A percentile compares a stretch with the other conserved stretches of the same genome.
These are phyloP conservation scores for Lizanozyma gosingica DNA, from an alignment of 1,139 yeast genomes.

Conservation along the genomic window DNA sequence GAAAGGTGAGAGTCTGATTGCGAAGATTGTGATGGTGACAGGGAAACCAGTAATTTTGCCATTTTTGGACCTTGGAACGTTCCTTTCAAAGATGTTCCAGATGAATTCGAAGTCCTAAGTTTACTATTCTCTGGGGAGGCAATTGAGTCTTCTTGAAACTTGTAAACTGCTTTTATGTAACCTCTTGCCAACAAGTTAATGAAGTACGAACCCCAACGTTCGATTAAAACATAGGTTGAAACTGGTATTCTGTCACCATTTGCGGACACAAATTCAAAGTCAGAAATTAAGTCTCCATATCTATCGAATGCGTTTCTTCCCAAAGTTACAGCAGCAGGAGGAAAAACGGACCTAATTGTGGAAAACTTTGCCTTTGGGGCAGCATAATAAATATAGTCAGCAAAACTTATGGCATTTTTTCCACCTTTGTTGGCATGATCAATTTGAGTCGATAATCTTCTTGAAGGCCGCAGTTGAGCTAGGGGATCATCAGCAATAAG, in stretches of 20 bases:
- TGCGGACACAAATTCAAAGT: constrained; percentile 59
- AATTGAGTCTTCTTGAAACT: constrained; percentile 29
- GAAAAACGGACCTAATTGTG: constrained; percentile 59
- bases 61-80: not conserved
- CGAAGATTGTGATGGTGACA: not conserved
- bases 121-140: constrained; percentile 2
- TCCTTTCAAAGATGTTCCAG: not conserved
- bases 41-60: not conserved
- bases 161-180: constrained; percentile 49
- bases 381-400: constrained; percentile 66
- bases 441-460: constrained; percentile 12
- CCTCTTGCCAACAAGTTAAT: constrained; percentile 52
- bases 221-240: constrained; percentile 49
- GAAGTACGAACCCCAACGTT: constrained; percentile 70
- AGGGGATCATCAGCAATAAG: not conserved
- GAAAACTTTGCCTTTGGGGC: constrained; percentile 64
- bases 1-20: not conserved
- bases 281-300: constrained; percentile 54
- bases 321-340: constrained; percentile 66
- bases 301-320: constrained; percentile 69
- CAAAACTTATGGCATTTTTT: constrained; percentile 35
- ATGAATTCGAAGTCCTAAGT: not conserved
- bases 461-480: constrained; percentile 2
- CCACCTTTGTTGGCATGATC: constrained; percentile 2
- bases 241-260: constrained; percentile 62